phyloP scores from a whole-genome alignment of 805 yeast species.

The Zygoascus biomembranicola region DNA sequence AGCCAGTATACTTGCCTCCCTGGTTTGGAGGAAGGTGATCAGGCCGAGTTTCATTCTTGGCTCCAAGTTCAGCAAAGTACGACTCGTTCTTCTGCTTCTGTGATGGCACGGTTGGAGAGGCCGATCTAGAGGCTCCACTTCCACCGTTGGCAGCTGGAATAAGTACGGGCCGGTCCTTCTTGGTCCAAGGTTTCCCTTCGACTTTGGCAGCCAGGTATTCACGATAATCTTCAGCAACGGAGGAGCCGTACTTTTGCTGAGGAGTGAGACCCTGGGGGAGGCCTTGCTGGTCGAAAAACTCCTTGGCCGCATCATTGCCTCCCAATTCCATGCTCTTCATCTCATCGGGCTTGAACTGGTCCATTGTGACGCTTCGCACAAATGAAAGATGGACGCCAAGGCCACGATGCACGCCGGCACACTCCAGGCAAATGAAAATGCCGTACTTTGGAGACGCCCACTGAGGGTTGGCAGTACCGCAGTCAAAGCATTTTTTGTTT shows the following conservation, averaged over 20 bases:
- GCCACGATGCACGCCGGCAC: slow-evolving; percentile 92
- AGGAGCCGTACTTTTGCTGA: slow-evolving; percentile 72
- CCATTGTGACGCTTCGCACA: slow-evolving; percentile 96
- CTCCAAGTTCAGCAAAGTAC: slow-evolving; percentile 75
- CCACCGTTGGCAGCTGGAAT: not conserved
- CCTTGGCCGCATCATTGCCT: slow-evolving; percentile 71
- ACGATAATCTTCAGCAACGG: slow-evolving; percentile 92
- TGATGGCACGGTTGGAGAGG: slow-evolving; percentile 1
- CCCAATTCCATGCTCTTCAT: slow-evolving; percentile 86
- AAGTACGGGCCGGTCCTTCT: slow-evolving; percentile 14
- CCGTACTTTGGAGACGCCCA: slow-evolving; percentile 99
- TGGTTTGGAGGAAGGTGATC: slow-evolving; percentile 80
- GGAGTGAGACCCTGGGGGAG: slow-evolving; percentile 57
- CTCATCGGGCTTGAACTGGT: slow-evolving; percentile 93
- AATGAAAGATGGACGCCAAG: slow-evolving; percentile 95
- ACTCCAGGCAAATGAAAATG: slow-evolving; percentile 91
- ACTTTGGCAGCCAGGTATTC: slow-evolving; percentile 65
- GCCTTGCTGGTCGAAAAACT: slow-evolving; percentile 65
- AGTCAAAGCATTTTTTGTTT: slow-evolving; percentile 88
- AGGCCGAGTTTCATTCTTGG: slow-evolving; percentile 62
- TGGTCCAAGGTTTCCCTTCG: slow-evolving; percentile 57
- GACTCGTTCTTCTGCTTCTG: slow-evolving; percentile 63
- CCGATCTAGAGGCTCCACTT: not conserved
- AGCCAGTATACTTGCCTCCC: slow-evolving; percentile 89
- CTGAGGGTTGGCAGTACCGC: slow-evolving; percentile 93